A percentile compares a stretch with the other conserved stretches of the same genome.
phyloP scores from a whole-genome alignment of 345 rosid genomes.

The Eucalyptus viminalis region DNA sequence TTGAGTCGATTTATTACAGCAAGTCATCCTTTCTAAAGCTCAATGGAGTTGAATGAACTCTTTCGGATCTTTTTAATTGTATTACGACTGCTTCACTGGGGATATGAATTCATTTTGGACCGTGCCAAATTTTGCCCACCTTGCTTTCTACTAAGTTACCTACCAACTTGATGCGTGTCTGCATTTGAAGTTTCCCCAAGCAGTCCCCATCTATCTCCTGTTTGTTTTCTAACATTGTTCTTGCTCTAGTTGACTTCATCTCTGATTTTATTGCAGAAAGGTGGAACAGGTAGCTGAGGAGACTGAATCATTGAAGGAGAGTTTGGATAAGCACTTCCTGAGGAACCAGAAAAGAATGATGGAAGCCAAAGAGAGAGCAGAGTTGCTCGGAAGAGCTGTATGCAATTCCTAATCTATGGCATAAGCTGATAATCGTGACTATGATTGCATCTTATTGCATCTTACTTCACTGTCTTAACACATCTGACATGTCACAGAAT shows the following conservation, averaged over 20 bases:
- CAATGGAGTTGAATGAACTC: not conserved
- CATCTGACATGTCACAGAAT: constrained; percentile 21
- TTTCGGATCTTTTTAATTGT: not conserved
- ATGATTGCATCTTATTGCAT: not conserved
- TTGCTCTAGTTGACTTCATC: not conserved
- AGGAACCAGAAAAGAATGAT: constrained; percentile 61
- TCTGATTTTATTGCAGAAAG: constrained; percentile 25
- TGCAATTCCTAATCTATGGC: not conserved
- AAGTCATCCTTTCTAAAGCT: not conserved
- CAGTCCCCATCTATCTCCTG: not conserved
- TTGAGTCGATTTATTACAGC: not conserved
- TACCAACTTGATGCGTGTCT: not conserved
- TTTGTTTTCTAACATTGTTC: not conserved
- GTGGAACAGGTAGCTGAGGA: constrained; percentile 89
- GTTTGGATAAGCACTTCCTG: constrained; percentile 51
- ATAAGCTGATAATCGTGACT: not conserved
- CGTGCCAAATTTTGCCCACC: not conserved
- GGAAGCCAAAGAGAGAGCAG: constrained; percentile 86
- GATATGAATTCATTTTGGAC: not conserved
- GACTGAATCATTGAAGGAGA: constrained; percentile 63
- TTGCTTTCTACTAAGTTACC: not conserved
- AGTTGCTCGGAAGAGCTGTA: constrained; percentile 72
- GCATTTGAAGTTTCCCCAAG: not conserved
- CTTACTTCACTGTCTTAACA: not conserved
- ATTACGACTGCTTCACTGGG: not conserved